Base-by-base conservation (phyloP, 208 protist genomes). In the Endotrypanum monterogeii region DNA sequence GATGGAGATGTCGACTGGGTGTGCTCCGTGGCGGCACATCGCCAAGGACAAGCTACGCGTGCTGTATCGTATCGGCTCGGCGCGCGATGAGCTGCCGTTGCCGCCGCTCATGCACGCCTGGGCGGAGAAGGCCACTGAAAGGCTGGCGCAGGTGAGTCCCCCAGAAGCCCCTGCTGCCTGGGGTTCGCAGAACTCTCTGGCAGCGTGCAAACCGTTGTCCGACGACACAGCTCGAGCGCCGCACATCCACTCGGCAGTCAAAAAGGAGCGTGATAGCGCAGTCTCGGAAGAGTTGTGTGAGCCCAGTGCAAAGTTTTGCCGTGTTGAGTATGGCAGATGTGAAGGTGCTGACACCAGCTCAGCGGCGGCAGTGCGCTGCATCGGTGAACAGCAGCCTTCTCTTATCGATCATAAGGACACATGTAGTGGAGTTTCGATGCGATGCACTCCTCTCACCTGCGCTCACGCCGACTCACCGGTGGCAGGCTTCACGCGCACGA, bases 1-100 rank as follows among this genome's bases (percentile, higher is more conserved):
- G 66, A 90, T 96, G 85, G 88, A 97, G 79, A 83, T 96, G 69
- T 78, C 86, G 41, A 93, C 87, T 37, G 91, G 94, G 37, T 73
- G 70, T 62, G 78, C 82, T 35, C 92, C 92, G 51, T 97, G 92
- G 90, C 82, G 83, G 67, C 89, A 93, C 71, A 54, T 90, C 18
- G 74, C 80, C 1, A 73, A 71, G 57, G 84, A 91, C 56, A 91
- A 84, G 67, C 74, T 91, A 69, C 71, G 79, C 11, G 79, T 95
- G 30, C 63, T 95, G 20, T 92, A 88, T 62, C 56, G 76, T 18
- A 84, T 95, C 54, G 83, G 78, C 41, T 90, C 87, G 1, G 83
- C 91, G 12, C 67, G 83, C 2, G 80, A 85, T 54, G 87, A 90
- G 25, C 70, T 94, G 62, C 82, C 85, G 28, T 84, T 96, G 37